These are phyloP conservation scores for Fusarium sp. DNA, from an alignment of 2,329 filamentous ascomycete genomes.

Conservation along the genomic window DNA sequence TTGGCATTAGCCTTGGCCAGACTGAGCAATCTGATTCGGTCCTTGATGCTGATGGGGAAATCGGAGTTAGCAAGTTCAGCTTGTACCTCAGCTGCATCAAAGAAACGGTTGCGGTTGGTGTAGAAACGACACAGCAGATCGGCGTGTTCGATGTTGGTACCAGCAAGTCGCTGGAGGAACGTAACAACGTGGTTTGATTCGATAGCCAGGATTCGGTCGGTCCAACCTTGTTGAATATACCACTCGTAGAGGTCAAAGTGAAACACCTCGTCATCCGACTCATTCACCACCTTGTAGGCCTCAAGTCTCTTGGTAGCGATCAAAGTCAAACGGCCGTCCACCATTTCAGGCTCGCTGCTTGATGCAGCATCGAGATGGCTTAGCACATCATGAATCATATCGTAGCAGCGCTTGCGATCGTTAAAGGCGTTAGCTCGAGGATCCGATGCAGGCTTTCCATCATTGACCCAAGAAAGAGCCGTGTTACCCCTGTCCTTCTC, in stretches of 20 bases:
- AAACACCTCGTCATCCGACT: constrained; percentile 91
- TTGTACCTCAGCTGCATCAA: constrained; percentile 89
- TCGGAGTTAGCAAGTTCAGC: constrained; percentile 84
- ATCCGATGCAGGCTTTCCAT: constrained; percentile 80
- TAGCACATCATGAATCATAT: constrained; percentile 87
- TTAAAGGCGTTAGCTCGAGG: constrained; percentile 75
- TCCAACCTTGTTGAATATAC: constrained; percentile 89
- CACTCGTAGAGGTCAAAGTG: constrained; percentile 97
- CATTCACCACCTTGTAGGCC: constrained; percentile 90
- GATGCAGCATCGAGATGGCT: constrained; percentile 79
- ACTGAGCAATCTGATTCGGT: constrained; percentile 89
- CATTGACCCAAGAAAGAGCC: constrained; percentile 87
- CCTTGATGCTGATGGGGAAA: constrained; percentile 82
- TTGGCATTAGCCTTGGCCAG: constrained; percentile 93
- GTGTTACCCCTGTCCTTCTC: constrained; percentile 89
- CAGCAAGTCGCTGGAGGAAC: constrained; percentile 83
- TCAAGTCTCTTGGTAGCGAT: constrained; percentile 84
- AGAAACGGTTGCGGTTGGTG: constrained; percentile 84
- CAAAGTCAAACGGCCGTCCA: constrained; percentile 83
- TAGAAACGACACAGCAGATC: constrained; percentile 95
- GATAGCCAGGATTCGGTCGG: constrained; percentile 85
- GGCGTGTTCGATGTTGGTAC: constrained; percentile 79
- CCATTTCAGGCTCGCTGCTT: constrained; percentile 74
- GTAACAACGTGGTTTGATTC: constrained; percentile 87
- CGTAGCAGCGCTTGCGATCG: constrained; percentile 82